Percentiles rank a stretch among this genome's conserved stretches.
Evolutionary conservation across 2,329 filamentous ascomycete species (phyloP).

Genomic region (Gliomastix tumulicola): DNA sequence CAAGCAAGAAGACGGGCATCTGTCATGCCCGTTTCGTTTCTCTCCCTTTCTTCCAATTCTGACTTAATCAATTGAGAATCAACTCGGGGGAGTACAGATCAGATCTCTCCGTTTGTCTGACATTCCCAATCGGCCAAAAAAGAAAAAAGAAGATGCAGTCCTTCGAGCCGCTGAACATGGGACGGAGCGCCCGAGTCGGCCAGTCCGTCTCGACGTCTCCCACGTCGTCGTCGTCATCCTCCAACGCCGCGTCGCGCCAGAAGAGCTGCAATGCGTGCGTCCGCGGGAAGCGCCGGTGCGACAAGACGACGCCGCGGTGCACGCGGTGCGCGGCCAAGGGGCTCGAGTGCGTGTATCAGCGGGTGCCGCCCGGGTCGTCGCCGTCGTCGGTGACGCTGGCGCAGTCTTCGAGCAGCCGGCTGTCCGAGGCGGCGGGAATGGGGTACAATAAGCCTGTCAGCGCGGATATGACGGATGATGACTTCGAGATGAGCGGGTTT

Average conservation of each 20-base stretch:
- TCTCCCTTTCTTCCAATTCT: too few relatives aligned
- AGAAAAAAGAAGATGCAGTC: slow-evolving; percentile 7
- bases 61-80: too few relatives aligned
- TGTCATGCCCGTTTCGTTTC: too few relatives aligned
- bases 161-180: slow-evolving; percentile 14
- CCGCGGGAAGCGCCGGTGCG: slow-evolving; percentile 37
- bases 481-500: too few relatives aligned
- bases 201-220: not conserved
- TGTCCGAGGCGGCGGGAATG: too few relatives aligned
- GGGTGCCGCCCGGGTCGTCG: slow-evolving; percentile 12
- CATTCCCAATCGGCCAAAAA: not conserved
- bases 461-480: too few relatives aligned
- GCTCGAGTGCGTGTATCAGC: slow-evolving; percentile 33
- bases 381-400: too few relatives aligned
- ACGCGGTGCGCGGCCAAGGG: slow-evolving; percentile 33
- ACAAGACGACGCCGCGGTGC: slow-evolving; percentile 34
- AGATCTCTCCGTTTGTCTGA: too few relatives aligned
- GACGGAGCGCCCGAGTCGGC: slow-evolving; percentile 6
- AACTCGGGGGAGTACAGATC: too few relatives aligned
- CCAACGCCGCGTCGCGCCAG: slow-evolving; percentile 34
- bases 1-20: too few relatives aligned
- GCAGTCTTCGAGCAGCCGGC: too few relatives aligned
- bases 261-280: slow-evolving; percentile 44
- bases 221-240: slow-evolving; percentile 4
- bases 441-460: too few relatives aligned